A percentile compares a stretch with the other conserved stretches of the same genome.
Evolutionary conservation across 176 grass and related monocot genomes (phyloP).

Genomic region (Oryza punctata): DNA sequence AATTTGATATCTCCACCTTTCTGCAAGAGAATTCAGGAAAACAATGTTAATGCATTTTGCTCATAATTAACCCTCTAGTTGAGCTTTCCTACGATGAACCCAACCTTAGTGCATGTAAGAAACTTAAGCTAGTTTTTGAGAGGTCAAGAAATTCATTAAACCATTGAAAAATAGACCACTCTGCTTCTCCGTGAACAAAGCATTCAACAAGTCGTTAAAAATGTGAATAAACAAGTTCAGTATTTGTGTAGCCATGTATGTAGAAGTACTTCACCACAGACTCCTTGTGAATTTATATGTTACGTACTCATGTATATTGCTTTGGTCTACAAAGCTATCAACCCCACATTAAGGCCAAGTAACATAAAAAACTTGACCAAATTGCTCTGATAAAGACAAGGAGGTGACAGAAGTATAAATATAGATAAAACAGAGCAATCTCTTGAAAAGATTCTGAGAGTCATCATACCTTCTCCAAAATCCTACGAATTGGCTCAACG

Average conservation of each 20-base stretch:
- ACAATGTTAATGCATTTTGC: background rate
- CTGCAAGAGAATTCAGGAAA: constrained; percentile 42
- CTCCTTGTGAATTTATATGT: background rate
- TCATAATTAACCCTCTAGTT: constrained; percentile 6
- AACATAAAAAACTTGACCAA: background rate
- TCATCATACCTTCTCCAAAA: constrained; percentile 72
- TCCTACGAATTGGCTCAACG: constrained; percentile 81
- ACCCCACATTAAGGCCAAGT: too few species aligned
- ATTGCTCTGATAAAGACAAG: background rate
- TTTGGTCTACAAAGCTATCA: too few species aligned
- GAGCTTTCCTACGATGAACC: constrained; percentile 2
- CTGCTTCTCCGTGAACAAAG: background rate
- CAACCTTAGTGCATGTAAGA: background rate
- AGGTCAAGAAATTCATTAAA: background rate
- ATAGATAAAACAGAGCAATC: background rate
- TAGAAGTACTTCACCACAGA: too few species aligned
- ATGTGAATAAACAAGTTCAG: background rate
- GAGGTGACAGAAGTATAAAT: background rate
- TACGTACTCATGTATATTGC: too few species aligned
- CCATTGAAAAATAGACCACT: background rate
- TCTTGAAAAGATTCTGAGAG: background rate
- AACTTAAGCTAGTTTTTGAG: background rate
- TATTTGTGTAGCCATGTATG: too few species aligned
- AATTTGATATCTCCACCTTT: constrained; percentile 90
- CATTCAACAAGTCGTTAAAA: background rate